Evolutionary conservation across 1,284 basidiomycete species (phyloP).

Genomic region (Fereydounia khargensis): DNA sequence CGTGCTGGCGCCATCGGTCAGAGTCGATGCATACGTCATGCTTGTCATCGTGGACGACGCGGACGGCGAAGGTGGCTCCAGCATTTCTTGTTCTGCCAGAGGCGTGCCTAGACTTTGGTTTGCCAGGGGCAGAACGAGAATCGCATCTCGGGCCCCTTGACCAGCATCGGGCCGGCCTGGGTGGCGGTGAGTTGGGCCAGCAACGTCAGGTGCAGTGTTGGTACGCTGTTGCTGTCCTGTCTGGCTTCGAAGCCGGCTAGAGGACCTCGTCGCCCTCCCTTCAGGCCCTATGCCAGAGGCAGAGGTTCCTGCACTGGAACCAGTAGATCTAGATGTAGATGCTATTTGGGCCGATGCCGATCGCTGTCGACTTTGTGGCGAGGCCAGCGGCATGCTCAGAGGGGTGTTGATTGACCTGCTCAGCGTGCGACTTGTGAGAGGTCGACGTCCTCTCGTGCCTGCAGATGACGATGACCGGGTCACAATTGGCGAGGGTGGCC

Average conservation of each 20-base stretch:
- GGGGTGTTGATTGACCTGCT: background rate
- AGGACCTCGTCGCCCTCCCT: too few species aligned
- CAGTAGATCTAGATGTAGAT: background rate
- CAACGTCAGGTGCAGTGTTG: background rate
- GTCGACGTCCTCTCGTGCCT: background rate
- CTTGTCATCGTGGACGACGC: constrained; percentile 29
- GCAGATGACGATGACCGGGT: too few species aligned
- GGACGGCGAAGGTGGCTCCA: constrained; percentile 23
- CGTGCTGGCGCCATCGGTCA: too few species aligned
- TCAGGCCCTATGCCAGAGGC: background rate
- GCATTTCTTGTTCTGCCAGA: background rate
- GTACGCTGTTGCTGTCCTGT: background rate
- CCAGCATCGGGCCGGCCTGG: background rate
- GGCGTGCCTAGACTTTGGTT: too few species aligned
- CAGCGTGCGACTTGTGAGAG: background rate
- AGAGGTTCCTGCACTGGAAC: background rate
- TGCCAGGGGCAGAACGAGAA: too few species aligned
- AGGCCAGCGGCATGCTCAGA: background rate
- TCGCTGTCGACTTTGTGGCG: background rate
- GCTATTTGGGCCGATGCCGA: background rate
- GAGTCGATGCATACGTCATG: constrained; percentile 25
- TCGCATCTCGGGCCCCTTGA: background rate
- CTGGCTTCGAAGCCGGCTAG: background rate
- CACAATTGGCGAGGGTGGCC: background rate
- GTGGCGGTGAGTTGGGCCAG: background rate